Conservation (phyloP, 2,329 filamentous ascomycete genomes). For the Xylariaceae sp. region DNA sequence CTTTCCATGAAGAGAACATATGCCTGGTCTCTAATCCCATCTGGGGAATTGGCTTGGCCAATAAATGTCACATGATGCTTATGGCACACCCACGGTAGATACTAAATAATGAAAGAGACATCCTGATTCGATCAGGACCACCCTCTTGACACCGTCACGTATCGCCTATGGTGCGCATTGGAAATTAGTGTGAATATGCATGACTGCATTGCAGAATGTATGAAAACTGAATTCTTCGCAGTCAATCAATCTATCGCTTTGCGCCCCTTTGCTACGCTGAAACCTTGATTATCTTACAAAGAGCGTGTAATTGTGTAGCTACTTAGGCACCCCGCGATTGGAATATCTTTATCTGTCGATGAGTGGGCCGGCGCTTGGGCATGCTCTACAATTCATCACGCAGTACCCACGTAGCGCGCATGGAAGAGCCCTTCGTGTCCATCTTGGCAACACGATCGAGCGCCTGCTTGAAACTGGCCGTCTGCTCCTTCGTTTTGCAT, state of each 20-base stretch:
- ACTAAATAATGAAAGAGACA: conserved; percentile 25
- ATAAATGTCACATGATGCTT: conserved; percentile 32
- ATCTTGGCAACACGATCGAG: conserved; percentile 72
- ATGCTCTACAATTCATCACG: conserved; percentile 9
- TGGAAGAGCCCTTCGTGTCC: conserved; percentile 53
- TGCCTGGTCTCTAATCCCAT: conserved; percentile 31
- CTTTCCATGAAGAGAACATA: conserved; percentile 33
- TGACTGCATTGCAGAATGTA: too few relatives aligned
- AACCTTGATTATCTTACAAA: not conserved
- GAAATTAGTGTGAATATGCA: not conserved
- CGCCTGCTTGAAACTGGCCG: conserved; percentile 77
- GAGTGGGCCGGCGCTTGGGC: too few relatives aligned
- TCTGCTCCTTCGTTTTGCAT: conserved; percentile 65
- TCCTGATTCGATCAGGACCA: too few relatives aligned
- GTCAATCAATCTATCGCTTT: too few relatives aligned
- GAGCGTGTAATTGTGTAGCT: not conserved
- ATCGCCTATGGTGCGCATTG: not conserved
- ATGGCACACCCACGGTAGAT: conserved; percentile 31
- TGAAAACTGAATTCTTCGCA: too few relatives aligned
- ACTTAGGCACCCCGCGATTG: too few relatives aligned
- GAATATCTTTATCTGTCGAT: too few relatives aligned
- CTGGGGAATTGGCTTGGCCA: conserved; percentile 23
- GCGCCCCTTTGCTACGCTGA: too few relatives aligned
- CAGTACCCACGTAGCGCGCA: conserved; percentile 52
- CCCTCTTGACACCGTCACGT: not conserved